Conservation (phyloP, 352 stramenopile genomes). For the Pythium dissotocum region DNA sequence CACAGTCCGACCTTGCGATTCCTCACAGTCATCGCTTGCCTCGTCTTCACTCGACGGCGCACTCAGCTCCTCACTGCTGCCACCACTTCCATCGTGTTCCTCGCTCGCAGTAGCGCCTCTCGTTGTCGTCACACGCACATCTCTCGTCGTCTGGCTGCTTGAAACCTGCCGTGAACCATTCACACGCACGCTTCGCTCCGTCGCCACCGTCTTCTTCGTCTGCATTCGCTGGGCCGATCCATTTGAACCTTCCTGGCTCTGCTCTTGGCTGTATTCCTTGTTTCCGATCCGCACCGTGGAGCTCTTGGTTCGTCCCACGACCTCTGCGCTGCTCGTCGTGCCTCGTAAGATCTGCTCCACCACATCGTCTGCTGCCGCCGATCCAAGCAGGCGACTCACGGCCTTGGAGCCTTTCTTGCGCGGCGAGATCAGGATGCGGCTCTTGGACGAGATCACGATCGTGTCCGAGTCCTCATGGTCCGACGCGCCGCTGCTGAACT, state of each 20-base stretch:
- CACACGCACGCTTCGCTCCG: background rate
- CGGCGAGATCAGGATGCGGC: slow-evolving; percentile 63
- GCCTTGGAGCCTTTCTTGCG: slow-evolving; percentile 33
- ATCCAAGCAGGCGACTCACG: slow-evolving; percentile 22
- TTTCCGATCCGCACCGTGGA: slow-evolving; percentile 8
- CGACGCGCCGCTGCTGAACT: slow-evolving; percentile 18
- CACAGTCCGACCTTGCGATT: background rate
- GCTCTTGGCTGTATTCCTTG: background rate
- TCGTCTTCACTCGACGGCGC: slow-evolving; percentile 12
- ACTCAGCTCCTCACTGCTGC: slow-evolving; percentile 11
- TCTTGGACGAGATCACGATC: slow-evolving; percentile 62
- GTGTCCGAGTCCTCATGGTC: slow-evolving; percentile 40
- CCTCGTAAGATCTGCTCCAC: slow-evolving; percentile 21
- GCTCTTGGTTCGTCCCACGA: slow-evolving; percentile 12
- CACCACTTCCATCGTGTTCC: slow-evolving; percentile 2
- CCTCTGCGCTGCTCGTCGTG: background rate
- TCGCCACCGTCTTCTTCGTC: background rate
- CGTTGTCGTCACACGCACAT: background rate
- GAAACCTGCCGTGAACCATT: background rate
- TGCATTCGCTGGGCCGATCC: background rate
- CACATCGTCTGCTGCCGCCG: slow-evolving; percentile 21
- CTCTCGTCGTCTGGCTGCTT: background rate
- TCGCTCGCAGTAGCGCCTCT: background rate
- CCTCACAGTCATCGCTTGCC: background rate
- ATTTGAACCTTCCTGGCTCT: background rate